A percentile compares a stretch with the other conserved stretches of the same genome.
Conservation (phyloP, 176 grass and related monocot genomes). For the Oryza brachyantha region DNA sequence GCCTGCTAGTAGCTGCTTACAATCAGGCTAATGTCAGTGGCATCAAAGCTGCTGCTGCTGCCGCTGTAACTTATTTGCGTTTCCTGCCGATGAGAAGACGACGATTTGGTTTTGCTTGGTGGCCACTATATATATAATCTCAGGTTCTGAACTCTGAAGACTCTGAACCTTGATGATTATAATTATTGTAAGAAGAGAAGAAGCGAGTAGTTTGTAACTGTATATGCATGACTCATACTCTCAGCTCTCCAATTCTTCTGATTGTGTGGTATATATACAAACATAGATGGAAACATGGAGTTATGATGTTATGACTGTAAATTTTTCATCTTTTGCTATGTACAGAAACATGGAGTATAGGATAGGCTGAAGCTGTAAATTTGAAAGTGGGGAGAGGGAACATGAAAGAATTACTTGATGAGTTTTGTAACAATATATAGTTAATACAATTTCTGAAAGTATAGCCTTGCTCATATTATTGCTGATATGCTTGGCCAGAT, state of each 20-base stretch:
- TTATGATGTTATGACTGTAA: too few species aligned
- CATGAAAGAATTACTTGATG: neutral
- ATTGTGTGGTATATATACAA: constrained; percentile 24
- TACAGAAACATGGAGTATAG: neutral
- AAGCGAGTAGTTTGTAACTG: constrained; percentile 32
- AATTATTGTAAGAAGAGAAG: neutral
- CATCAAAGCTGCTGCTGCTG: constrained; percentile 19
- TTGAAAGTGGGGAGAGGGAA: neutral
- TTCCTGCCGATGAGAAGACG: neutral
- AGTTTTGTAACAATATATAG: constrained; percentile 13
- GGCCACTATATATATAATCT: neutral
- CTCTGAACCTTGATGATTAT: neutral
- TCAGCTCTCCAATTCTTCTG: constrained; percentile 35
- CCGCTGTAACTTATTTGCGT: neutral
- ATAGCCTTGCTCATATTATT: neutral
- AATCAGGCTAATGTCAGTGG: neutral
- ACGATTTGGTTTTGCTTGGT: neutral
- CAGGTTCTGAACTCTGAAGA: neutral
- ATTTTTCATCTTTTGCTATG: too few species aligned
- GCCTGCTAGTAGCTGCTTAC: neutral
- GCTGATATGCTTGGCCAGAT: neutral
- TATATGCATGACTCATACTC: constrained; percentile 35
- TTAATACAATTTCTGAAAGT: neutral
- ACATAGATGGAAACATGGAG: constrained; percentile 31
- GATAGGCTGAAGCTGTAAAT: constrained; percentile 13